These are phyloP conservation scores for Hemisphaericaspora subhashii DNA, from an alignment of 1,139 yeast genomes.

Conservation along the genomic window DNA sequence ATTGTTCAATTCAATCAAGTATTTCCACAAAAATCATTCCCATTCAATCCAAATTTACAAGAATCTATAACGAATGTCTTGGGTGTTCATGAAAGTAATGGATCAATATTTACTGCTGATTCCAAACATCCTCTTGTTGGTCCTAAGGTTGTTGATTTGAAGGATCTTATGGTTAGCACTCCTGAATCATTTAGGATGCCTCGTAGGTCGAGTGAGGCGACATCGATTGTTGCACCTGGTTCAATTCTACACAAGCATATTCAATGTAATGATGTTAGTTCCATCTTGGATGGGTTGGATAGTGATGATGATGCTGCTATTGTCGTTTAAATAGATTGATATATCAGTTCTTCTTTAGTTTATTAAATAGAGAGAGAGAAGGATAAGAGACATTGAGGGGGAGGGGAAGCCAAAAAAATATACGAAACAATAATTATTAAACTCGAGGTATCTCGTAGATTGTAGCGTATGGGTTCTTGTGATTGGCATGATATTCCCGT, in stretches of 20 bases:
- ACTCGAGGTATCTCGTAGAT: too few relatives aligned
- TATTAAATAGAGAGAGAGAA: too few relatives aligned
- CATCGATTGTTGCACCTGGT: constrained; percentile 19
- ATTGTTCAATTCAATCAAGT: constrained; percentile 17
- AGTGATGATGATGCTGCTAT: constrained; percentile 38
- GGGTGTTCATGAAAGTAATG: constrained; percentile 13
- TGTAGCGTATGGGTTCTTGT: too few relatives aligned
- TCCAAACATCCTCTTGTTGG: constrained; percentile 16
- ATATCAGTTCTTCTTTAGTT: not conserved
- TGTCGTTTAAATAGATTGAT: constrained; percentile 22
- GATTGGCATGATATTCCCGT: too few relatives aligned
- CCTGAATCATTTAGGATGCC: constrained; percentile 6
- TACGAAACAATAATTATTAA: too few relatives aligned
- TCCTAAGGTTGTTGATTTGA: constrained; percentile 50
- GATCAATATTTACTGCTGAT: constrained; percentile 24
- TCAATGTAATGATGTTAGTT: constrained; percentile 32
- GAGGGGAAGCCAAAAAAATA: too few relatives aligned
- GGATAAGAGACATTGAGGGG: too few relatives aligned
- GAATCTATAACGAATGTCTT: not conserved
- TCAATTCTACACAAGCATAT: constrained; percentile 37
- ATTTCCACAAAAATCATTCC: not conserved
- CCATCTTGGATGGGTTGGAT: constrained; percentile 38
- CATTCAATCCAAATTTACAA: not conserved
- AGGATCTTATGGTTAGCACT: constrained; percentile 30
- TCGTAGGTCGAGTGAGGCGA: constrained; percentile 1